Evolutionary conservation across 805 yeast genomes (phyloP).

Genomic region (Saturnispora kantuleensis): DNA sequence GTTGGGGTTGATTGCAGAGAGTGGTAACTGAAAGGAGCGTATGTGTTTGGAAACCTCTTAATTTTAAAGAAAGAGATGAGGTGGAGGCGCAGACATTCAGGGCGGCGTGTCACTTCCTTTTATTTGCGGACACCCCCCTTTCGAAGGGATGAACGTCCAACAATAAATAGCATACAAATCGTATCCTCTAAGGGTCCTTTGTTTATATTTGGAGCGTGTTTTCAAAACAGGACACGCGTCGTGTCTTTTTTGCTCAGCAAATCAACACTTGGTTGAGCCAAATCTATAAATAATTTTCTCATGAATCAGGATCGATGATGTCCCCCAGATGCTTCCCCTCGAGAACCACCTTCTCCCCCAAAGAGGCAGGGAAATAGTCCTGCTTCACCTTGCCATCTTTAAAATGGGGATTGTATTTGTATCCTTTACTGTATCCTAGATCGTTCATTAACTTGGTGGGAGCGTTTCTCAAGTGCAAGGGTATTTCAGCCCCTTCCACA

Average conservation of each 20-base stretch:
- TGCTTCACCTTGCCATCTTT: slow-evolving; percentile 66
- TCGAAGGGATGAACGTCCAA: too few relatives aligned
- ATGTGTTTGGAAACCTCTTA: background rate
- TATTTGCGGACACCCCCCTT: too few relatives aligned
- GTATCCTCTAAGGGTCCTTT: background rate
- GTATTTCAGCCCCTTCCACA: slow-evolving; percentile 54
- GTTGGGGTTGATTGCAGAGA: background rate
- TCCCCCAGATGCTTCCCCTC: slow-evolving; percentile 49
- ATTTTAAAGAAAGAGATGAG: background rate
- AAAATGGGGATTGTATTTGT: slow-evolving; percentile 83
- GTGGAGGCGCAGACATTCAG: background rate
- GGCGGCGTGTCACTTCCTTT: too few relatives aligned
- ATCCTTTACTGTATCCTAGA: slow-evolving; percentile 72
- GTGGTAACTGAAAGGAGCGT: background rate
- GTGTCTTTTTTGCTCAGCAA: slow-evolving; percentile 2
- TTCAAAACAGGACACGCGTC: background rate
- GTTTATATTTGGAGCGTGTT: background rate
- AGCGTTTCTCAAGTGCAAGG: slow-evolving; percentile 84
- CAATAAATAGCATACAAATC: background rate
- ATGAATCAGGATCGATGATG: slow-evolving; percentile 32
- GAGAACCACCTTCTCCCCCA: slow-evolving; percentile 40
- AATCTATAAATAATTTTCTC: background rate
- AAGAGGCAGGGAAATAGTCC: slow-evolving; percentile 59
- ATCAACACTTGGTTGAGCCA: background rate
- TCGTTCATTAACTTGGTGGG: slow-evolving; percentile 89